Base-by-base conservation (phyloP, 1,284 basidiomycete species). In the Trametes polyzona region DNA sequence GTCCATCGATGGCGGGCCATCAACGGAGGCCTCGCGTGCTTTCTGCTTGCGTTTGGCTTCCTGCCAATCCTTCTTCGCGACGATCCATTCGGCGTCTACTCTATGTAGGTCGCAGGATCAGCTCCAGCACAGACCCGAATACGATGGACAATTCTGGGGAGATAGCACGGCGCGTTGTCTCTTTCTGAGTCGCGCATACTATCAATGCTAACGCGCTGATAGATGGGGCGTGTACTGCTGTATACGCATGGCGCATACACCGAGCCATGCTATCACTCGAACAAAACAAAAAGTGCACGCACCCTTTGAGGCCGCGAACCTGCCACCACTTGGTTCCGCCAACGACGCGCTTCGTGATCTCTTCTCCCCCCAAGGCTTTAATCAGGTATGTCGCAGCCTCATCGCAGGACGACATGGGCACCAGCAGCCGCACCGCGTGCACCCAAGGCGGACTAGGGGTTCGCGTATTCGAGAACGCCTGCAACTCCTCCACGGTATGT, bases 301-400 rank as follows among this genome's bases (percentile, higher is more conserved):
- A 94, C 90, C 81, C 93, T 69, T 78, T 76, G 57, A 85, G 72
- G n/a, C 89, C 87, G 32, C 93, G 86, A 17, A 95, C 90, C 71
- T 96, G 95, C 96, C 96, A 98, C 95, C 96, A 98, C 68, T 95
- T 95, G 7, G 87, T 86, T 1, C 96, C 96, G 16, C 96, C 96
- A 1, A 95, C 87, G 24, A 95, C 71, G 52, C 82, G 83, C 63
- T 85, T 83, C 9, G 92, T 84, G 49, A 81, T 77, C 29, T 90
- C 88, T 62, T 91, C 84, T 9, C 95, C 94, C 0, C 96, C 96
- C 11, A 99, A 79, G 1, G 88, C 94, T 56, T 84, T 77, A 52
- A 96, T 86, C 40, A 99, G 80, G 60, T 86, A 74, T 6, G 77
- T 73, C 1, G 96, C 94, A 0, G 96, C 93, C 26, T 88, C 79